phyloP scores from a whole-genome alignment of 1,284 basidiomycete species.

The Takashimella koratensis region DNA sequence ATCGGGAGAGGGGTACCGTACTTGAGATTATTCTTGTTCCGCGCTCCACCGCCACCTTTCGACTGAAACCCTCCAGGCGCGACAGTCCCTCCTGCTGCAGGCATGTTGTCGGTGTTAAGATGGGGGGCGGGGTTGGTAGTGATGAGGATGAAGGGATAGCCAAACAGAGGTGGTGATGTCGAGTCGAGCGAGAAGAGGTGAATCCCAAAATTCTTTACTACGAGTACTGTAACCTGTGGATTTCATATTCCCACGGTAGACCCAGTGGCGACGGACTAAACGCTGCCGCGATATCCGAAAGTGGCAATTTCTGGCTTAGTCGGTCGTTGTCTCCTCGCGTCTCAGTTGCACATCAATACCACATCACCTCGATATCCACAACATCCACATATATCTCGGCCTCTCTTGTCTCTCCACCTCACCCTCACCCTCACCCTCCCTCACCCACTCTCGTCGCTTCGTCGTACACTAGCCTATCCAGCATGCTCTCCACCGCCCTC shows the following conservation, averaged over 20 bases:
- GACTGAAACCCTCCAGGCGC: conserved; percentile 8
- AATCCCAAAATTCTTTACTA: too few relatives aligned
- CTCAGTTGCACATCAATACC: not conserved
- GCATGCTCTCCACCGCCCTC: conserved; percentile 2
- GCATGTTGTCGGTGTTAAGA: too few relatives aligned
- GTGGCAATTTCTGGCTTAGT: not conserved
- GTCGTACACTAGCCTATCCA: too few relatives aligned
- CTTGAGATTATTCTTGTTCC: conserved; percentile 27
- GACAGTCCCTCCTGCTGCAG: too few relatives aligned
- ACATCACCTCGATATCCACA: not conserved
- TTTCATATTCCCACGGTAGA: too few relatives aligned
- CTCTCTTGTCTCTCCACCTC: too few relatives aligned
- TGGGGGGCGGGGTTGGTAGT: too few relatives aligned
- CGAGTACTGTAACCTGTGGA: too few relatives aligned
- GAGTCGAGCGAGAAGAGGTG: too few relatives aligned
- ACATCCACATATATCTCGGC: too few relatives aligned
- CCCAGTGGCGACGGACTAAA: too few relatives aligned
- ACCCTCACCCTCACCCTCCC: not conserved
- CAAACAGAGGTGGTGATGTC: too few relatives aligned
- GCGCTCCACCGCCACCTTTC: conserved; percentile 10
- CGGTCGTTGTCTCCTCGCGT: not conserved
- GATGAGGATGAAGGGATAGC: conserved; percentile 1
- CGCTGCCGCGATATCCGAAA: not conserved
- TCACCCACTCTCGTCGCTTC: not conserved
- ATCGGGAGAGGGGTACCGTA: conserved; percentile 47